Evolutionary conservation across 1,284 basidiomycete genomes (phyloP), one percentile per base, ranked within the genome.

Genomic region (Boletellus sp.): DNA sequence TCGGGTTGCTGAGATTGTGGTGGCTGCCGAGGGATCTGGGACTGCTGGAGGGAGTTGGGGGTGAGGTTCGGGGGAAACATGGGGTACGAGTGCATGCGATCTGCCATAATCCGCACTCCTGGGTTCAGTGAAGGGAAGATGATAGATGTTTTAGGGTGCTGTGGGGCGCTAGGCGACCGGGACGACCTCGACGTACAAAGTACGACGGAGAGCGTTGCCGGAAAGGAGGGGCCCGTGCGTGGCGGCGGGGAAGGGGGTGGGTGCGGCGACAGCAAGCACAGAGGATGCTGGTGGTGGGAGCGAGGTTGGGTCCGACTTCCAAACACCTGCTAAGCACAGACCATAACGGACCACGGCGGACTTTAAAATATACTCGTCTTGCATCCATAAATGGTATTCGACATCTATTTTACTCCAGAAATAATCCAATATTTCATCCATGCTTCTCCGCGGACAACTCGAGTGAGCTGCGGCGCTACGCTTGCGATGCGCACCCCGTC

Each of bases 71-170:
- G 67, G 38, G 78, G 62, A 49, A 78, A 70, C 73, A 79, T 74
- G 57, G 73, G 54, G 64, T 82, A 82, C 64, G 71, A 71, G 60
- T 75, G 65, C 49, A 74, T 62, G 66, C 80, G 82, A 78, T 83
- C 82, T 65, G 80, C 80, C 82, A 85, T 83, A 61, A 68, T 71
- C 71, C 70, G 61, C 52, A 59, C 59, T 54, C 44, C 51, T 65
- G 53, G 51, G 53, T 49, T 55, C 44, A 57, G 62, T 59, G 68
- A 62, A 64, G 60, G 61, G 52, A 38, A 46, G 50, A 51, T 18
- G 50, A 61, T 56, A 53, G 36, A 51, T 65, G 61, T 65, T 69
- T 64, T 61, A 55, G 55, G 52, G 65, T 62, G 56, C 51, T 44
- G 47, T 44, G 24, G 48, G 21, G 51, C 53, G 55, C 54, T 58